Evolutionary conservation across 148 eudicot genomes (phyloP).

Genomic region (Vaccinium darrowii): DNA sequence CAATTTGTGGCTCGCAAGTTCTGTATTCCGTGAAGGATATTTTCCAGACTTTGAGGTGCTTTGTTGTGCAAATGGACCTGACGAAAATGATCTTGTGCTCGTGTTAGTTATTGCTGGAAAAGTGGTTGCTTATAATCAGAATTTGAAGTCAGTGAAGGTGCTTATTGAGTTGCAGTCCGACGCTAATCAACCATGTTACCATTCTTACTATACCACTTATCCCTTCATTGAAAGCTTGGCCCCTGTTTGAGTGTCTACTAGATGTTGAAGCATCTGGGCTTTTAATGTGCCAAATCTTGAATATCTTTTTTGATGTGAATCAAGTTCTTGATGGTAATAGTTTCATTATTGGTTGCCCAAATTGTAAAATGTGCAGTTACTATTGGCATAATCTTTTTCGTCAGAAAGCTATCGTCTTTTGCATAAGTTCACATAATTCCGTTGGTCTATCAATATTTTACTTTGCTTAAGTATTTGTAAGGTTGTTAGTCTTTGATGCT

Average conservation of each 20-base stretch:
- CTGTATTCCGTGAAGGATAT: neutral
- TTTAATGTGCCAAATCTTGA: neutral
- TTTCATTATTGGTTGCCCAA: neutral
- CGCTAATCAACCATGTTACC: neutral
- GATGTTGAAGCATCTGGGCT: neutral
- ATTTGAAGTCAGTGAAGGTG: neutral
- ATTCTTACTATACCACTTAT: neutral
- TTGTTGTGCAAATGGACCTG: neutral
- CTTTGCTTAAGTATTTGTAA: no score
- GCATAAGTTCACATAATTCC: neutral
- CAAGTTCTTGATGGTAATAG: neutral
- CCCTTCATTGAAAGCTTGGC: neutral
- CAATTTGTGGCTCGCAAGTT: neutral
- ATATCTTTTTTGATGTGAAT: neutral
- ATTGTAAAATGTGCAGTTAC: neutral
- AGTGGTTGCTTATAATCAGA: neutral
- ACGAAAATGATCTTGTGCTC: neutral
- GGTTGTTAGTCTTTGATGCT: no score
- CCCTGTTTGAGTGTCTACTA: neutral
- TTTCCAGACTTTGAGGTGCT: neutral
- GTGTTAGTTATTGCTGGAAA: neutral
- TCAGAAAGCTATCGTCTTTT: neutral
- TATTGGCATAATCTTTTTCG: neutral
- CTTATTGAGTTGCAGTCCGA: neutral
- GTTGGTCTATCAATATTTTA: no score